Evolutionary conservation across 2,329 filamentous ascomycete genomes (phyloP), one percentile per base, ranked within the genome.

Genomic region (Beauveria medogensis): DNA sequence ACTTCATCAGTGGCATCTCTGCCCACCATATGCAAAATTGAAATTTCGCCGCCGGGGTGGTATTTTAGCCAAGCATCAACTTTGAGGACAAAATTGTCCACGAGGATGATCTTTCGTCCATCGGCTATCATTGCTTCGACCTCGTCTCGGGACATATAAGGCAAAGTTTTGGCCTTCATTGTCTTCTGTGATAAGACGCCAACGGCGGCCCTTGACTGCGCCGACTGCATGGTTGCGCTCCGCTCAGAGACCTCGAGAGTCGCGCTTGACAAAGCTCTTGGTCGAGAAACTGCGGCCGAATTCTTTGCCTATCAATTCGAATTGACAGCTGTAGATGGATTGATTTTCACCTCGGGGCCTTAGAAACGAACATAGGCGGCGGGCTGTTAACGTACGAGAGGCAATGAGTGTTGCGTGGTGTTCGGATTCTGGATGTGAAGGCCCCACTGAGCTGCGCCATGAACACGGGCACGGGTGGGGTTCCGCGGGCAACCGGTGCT

Each of bases 1-100:
- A 97, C 87, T 75, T 97, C 94, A 73, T 97, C 92, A 12, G 93
- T 97, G 55, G 91, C 93, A 83, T 96, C 92, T 75, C 89, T 85
- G 64, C 92, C 92, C 63, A 97, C 84, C 91, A 97, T 94, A 71
- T 99, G 94, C 71, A 85, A 79, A 65, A 99, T 95, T 59, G 93
- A 84, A 75, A 92, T 94, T 68, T 93, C 87, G 67, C 94, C 94
- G 61, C 94, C 94, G 14, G 94, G 94, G 69, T 97, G 94, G 70
- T 90, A 97, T 58, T 85, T 85, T 57, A 95, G 77, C 91, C 92
- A 99, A 44, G 88, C 82, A 73, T 97, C 93, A 37, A 91, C 86
- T 76, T 92, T 96, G 66, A 97, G 75, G 10, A 97, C 92, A 68
- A 86, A 84, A 63, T 85, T 82, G 67, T 96, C 85, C 63, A 94